Evolutionary conservation across 2,329 filamentous ascomycete species (phyloP).

Genomic region (Paecilomyces sp.): DNA sequence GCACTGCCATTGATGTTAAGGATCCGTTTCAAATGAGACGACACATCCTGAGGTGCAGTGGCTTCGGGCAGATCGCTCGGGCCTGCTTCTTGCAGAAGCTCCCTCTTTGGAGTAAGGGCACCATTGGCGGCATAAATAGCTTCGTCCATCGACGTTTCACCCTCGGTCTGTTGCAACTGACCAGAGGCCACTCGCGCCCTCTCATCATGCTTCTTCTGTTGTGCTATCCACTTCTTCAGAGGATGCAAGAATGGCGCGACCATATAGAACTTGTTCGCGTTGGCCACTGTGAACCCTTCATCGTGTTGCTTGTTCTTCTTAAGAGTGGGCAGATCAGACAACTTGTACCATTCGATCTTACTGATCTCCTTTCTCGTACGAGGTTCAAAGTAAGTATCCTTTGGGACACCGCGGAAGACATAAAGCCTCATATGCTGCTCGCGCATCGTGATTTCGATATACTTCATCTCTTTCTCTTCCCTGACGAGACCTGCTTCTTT

Average conservation of each 20-base stretch:
- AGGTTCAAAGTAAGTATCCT: constrained; percentile 81
- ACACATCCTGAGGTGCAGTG: constrained; percentile 34
- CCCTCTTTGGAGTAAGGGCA: constrained; percentile 11
- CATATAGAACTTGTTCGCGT: constrained; percentile 93
- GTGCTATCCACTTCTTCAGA: constrained; percentile 83
- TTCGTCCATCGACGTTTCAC: constrained; percentile 57
- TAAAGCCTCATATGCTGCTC: constrained; percentile 92
- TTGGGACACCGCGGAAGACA: constrained; percentile 81
- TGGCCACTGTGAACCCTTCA: constrained; percentile 48
- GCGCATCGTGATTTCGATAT: constrained; percentile 80
- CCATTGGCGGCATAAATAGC: constrained; percentile 13
- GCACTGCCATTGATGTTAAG: constrained; percentile 29
- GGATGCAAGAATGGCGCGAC: constrained; percentile 85
- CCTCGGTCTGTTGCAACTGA: constrained; percentile 38
- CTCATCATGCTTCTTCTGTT: constrained; percentile 68
- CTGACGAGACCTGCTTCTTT: constrained; percentile 67
- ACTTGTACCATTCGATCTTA: constrained; percentile 89
- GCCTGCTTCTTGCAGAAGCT: constrained; percentile 14
- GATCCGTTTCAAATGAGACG: constrained; percentile 46
- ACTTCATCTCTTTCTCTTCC: constrained; percentile 65
- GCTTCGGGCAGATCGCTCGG: constrained; percentile 36
- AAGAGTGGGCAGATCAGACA: constrained; percentile 79
- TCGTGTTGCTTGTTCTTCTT: constrained; percentile 65
- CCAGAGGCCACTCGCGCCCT: constrained; percentile 37
- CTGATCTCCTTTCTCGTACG: constrained; percentile 95